Conservation (phyloP, 352 stramenopile genomes). For the Globisporangium radiosum region DNA sequence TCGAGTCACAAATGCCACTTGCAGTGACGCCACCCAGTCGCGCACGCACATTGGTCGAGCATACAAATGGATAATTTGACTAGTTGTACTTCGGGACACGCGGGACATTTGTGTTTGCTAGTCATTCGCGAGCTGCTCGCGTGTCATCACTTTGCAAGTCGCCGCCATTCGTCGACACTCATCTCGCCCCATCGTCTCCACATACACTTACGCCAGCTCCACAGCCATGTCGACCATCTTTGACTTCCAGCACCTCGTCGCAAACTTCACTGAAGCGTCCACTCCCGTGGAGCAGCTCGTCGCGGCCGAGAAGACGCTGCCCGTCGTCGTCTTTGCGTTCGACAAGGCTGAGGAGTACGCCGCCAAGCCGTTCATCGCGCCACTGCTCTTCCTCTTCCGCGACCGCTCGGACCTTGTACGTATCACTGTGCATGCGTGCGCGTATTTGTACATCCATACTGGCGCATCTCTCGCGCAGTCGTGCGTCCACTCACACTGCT, state of each 20-base stretch:
- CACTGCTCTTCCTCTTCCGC: conserved; percentile 55
- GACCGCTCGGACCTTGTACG: conserved; percentile 55
- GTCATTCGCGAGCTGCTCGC: too few species aligned
- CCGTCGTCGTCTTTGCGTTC: conserved; percentile 26
- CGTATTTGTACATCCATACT: not conserved
- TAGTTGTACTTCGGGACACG: too few species aligned
- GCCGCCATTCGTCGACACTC: conserved; percentile 1
- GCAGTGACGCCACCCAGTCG: too few species aligned
- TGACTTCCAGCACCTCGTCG: conserved; percentile 8
- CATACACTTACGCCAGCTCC: not conserved
- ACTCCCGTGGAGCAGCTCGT: conserved; percentile 21
- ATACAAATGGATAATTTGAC: too few species aligned
- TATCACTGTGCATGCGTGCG: not conserved
- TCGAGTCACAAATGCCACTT: too few species aligned
- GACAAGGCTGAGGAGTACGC: conserved; percentile 27
- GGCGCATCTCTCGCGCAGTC: too few species aligned
- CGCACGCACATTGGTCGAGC: too few species aligned
- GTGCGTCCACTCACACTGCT: conserved; percentile 1
- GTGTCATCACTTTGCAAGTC: conserved; percentile 3
- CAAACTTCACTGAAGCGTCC: conserved; percentile 1
- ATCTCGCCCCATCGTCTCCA: not conserved
- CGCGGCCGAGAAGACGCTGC: conserved; percentile 17
- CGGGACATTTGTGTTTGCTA: too few species aligned
- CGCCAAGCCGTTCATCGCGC: conserved; percentile 39
- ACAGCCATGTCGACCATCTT: conserved; percentile 10